Percentiles rank a stretch among this genome's conserved stretches.
These are phyloP conservation scores for Euphorbia peplus DNA, from an alignment of 345 rosid genomes.

Conservation along the genomic window DNA sequence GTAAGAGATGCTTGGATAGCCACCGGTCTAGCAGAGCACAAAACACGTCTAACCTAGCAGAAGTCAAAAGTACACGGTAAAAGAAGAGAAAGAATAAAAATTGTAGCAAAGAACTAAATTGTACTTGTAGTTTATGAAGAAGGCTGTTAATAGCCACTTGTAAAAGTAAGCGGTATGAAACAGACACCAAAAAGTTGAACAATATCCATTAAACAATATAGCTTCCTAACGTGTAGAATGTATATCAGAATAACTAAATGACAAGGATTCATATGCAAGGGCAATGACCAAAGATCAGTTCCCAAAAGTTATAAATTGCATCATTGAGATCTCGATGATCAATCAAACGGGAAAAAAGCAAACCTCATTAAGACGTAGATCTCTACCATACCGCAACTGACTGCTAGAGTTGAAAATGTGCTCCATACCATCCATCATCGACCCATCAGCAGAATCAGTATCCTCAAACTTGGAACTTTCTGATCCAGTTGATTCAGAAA, in stretches of 20 bases:
- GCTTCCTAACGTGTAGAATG: background rate
- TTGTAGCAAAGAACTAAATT: conserved; percentile 8
- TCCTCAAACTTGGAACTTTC: conserved; percentile 77
- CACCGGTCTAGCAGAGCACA: conserved; percentile 85
- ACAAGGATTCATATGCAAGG: background rate
- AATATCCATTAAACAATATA: background rate
- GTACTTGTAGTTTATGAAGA: conserved; percentile 7
- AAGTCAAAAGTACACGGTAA: conserved; percentile 10
- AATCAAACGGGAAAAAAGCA: conserved; percentile 6
- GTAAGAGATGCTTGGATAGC: conserved; percentile 75
- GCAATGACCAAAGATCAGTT: background rate
- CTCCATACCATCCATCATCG: conserved; percentile 93
- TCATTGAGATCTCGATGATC: conserved; percentile 5
- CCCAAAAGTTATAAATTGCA: conserved; percentile 3
- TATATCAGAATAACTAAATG: background rate
- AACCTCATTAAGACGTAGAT: conserved; percentile 95
- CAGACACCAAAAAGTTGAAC: background rate
- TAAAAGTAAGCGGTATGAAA: background rate
- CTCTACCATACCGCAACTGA: conserved; percentile 85
- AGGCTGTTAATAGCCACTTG: background rate
- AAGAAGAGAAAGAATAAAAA: conserved; percentile 2
- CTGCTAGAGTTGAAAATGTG: conserved; percentile 84
- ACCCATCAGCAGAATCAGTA: conserved; percentile 67
- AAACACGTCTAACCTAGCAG: conserved; percentile 78
- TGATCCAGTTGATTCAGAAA: conserved; percentile 58